Base-by-base conservation (phyloP, 768 basidiomycete species). In the Russula emetica region DNA sequence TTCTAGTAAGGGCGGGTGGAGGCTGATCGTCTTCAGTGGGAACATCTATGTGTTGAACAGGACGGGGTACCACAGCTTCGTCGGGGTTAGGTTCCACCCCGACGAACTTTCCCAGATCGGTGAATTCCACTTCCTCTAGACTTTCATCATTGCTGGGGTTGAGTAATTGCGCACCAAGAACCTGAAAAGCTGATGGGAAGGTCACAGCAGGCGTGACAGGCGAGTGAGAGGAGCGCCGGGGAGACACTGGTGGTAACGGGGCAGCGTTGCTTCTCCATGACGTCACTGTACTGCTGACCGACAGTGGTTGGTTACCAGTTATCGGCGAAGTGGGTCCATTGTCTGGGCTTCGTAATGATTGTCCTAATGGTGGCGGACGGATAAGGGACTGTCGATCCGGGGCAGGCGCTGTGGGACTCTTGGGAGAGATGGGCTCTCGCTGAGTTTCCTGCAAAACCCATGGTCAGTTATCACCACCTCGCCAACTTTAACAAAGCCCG, bases 81-180 rank as follows among this genome's bases (percentile, higher is more conserved):
- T 65, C 59, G 22, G 77, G 54, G 42, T 61, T 32, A 16, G 71
- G 56, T 32, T 74, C 73, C 53, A 75, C 75, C 32, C 82, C 85
- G 13, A 88, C 78, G 63, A 92, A 83, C 74, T 83, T 86, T 49
- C 79, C 87, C 72, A 92, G 78, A 53, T 93, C 90, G 2, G 82
- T 82, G 68, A 91, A 93, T 70, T 92, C 90, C 8, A 93, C 82
- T n/a, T 88, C 82, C 69, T 92, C 90, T 3, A 92, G 79, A 60
- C 85, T 81, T 68, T 87, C 88, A 24, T 80, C 83, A 5, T 79
- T 73, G 59, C 75, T 73, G 47, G 78, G 73, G 20, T 76, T 75
- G n/a, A 87, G 65, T 11, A 72, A 64, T 20, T 73, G 72, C n/a
- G 72, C 63, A 49, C 74, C 77, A 30, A 74, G 72, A 11, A 80